Evolutionary conservation across 2,329 filamentous ascomycete genomes (phyloP).

Genomic region (Xenosphaeropsis pyriputrescens): DNA sequence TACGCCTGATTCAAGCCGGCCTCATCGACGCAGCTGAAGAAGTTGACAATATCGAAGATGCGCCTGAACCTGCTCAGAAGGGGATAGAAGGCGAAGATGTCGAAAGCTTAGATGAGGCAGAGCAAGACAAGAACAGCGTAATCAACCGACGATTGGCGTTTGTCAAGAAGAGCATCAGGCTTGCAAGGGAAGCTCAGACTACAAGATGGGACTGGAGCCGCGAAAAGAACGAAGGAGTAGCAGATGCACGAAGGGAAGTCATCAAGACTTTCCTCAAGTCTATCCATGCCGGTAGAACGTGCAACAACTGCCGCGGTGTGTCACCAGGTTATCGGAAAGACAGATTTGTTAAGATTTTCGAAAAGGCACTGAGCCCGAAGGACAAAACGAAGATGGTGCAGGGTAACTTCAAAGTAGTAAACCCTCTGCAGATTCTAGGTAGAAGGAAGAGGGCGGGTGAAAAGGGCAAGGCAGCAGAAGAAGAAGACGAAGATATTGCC

Average conservation of each 20-base stretch:
- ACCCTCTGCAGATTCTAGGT: conserved; percentile 21
- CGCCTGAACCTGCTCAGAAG: background rate
- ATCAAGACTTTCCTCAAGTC: conserved; percentile 71
- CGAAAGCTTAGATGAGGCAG: conserved; percentile 14
- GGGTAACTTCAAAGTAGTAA: conserved; percentile 34
- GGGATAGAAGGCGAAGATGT: conserved; percentile 7
- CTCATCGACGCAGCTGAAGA: conserved; percentile 51
- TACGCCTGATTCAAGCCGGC: conserved; percentile 75
- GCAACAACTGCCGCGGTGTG: conserved; percentile 51
- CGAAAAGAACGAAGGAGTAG: conserved; percentile 70
- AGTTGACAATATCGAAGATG: conserved; percentile 24
- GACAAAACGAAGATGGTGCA: conserved; percentile 66
- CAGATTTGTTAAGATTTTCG: conserved; percentile 83
- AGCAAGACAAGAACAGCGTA: conserved; percentile 26
- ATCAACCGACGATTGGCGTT: conserved; percentile 47
- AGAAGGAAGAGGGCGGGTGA: conserved; percentile 24
- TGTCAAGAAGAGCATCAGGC: conserved; percentile 56
- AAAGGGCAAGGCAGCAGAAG: conserved; percentile 19
- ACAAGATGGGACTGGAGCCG: conserved; percentile 25
- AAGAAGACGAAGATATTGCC: conserved; percentile 54
- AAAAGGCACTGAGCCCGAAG: conserved; percentile 62
- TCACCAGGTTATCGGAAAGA: conserved; percentile 82
- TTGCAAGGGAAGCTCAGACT: conserved; percentile 26
- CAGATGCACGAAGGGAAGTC: conserved; percentile 59
- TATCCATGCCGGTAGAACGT: conserved; percentile 56